phyloP scores from a whole-genome alignment of 2,329 filamentous ascomycete genomes.

The Cyphellophora attinorum region DNA sequence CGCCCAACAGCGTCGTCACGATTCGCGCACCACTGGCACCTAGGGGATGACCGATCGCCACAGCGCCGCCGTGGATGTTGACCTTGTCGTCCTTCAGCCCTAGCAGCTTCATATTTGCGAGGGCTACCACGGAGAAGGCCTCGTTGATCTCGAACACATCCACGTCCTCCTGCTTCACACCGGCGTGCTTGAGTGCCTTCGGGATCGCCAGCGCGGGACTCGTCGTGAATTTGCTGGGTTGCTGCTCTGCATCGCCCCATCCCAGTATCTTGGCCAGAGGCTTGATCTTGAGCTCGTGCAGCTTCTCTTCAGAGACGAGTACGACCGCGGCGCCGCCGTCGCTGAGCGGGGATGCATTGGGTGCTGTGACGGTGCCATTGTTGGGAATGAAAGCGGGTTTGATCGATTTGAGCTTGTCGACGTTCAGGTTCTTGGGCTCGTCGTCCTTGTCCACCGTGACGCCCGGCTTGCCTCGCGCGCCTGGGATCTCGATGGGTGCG shows the following conservation, averaged over 20 bases:
- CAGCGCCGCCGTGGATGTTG: slow-evolving; percentile 73
- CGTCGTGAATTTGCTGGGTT: slow-evolving; percentile 91
- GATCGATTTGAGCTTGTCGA: slow-evolving; percentile 73
- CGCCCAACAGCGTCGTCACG: slow-evolving; percentile 77
- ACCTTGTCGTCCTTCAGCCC: slow-evolving; percentile 72
- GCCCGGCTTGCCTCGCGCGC: slow-evolving; percentile 80
- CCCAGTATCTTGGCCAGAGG: slow-evolving; percentile 94
- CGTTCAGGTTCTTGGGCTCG: slow-evolving; percentile 85
- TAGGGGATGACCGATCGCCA: slow-evolving; percentile 90
- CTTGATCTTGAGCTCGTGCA: slow-evolving; percentile 84
- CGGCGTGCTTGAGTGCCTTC: slow-evolving; percentile 93
- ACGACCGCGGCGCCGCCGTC: slow-evolving; percentile 90
- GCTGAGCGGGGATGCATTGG: slow-evolving; percentile 92
- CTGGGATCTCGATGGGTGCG: slow-evolving; percentile 75
- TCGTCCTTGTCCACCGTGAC: slow-evolving; percentile 77
- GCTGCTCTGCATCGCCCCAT: slow-evolving; percentile 89
- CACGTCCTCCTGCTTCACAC: slow-evolving; percentile 64
- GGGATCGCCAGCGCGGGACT: slow-evolving; percentile 88
- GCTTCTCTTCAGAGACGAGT: slow-evolving; percentile 84
- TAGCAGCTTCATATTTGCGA: slow-evolving; percentile 93
- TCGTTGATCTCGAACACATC: slow-evolving; percentile 99
- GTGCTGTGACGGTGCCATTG: slow-evolving; percentile 78
- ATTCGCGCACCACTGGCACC: slow-evolving; percentile 92
- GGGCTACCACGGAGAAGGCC: slow-evolving; percentile 91
- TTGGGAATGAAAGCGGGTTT: slow-evolving; percentile 73